A percentile compares a stretch with the other conserved stretches of the same genome.
Conservation (phyloP, 306 rosid genomes). For the Oemleria cerasiformis region DNA sequence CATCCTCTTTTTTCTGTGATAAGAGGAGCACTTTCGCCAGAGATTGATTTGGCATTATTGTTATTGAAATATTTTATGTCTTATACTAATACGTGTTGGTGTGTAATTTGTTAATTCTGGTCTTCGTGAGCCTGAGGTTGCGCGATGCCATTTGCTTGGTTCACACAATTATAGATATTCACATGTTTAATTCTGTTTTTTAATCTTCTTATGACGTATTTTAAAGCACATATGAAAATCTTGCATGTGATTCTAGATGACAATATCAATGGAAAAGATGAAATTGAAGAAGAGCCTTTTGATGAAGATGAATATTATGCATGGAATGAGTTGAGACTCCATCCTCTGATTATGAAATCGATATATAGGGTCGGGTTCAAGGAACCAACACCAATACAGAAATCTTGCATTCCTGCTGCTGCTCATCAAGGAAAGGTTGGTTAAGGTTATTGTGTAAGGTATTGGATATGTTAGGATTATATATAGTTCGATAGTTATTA, state of each 20-base stretch:
- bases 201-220: neutral
- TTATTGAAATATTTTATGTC: neutral
- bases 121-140: neutral
- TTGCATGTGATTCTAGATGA: constrained; percentile 28
- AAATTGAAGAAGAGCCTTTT: constrained; percentile 36
- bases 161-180: neutral
- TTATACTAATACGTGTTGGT: neutral
- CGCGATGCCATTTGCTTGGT: neutral
- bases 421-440: constrained; percentile 97
- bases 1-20: neutral
- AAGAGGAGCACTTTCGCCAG: neutral
- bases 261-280: constrained; percentile 34
- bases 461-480: constrained; percentile 1
- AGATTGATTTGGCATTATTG: neutral
- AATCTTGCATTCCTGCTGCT: constrained; percentile 93
- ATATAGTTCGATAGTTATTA: constrained; percentile 19
- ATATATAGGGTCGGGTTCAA: constrained; percentile 76
- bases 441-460: constrained; percentile 28
- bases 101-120: neutral
- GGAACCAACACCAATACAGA: constrained; percentile 90
- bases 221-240: neutral
- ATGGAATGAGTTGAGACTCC: constrained; percentile 93
- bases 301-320: constrained; percentile 75
- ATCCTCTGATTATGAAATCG: constrained; percentile 79
- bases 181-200: neutral